phyloP scores from a whole-genome alignment of 352 stramenopile genomes.

The Blastocystis sp. region DNA sequence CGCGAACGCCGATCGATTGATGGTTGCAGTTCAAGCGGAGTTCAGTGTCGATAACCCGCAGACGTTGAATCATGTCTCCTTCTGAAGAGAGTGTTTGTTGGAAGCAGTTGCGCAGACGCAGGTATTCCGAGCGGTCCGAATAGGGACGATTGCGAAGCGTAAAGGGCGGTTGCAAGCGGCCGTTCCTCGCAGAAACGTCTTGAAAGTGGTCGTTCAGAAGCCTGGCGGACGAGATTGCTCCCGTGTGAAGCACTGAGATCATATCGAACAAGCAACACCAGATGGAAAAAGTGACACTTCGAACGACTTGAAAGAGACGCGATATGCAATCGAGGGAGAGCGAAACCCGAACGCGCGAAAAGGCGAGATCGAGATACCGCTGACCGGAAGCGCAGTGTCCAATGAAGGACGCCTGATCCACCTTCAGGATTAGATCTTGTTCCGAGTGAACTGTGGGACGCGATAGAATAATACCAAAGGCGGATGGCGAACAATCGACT shows the following conservation, averaged over 20 bases:
- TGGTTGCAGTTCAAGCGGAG: not conserved
- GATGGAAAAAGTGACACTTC: conserved; percentile 16
- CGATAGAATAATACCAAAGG: too few relatives aligned
- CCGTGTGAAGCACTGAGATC: not conserved
- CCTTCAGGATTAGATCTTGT: too few relatives aligned
- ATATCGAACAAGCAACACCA: conserved; percentile 12
- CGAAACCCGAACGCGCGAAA: not conserved
- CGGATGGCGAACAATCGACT: too few relatives aligned
- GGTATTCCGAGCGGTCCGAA: not conserved
- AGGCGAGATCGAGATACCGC: not conserved
- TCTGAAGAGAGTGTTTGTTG: not conserved
- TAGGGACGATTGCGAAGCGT: not conserved
- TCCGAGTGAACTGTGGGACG: too few relatives aligned
- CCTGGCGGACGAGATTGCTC: not conserved
- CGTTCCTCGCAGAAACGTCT: not conserved
- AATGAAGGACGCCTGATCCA: too few relatives aligned
- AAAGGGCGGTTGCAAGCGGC: not conserved
- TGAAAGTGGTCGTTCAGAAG: not conserved
- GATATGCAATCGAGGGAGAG: not conserved
- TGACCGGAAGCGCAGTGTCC: too few relatives aligned
- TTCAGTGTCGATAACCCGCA: not conserved
- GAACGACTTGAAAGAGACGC: not conserved
- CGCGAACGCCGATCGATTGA: not conserved
- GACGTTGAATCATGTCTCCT: not conserved
- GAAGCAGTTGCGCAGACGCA: not conserved